phyloP scores from a whole-genome alignment of 257 asterid genomes.

The Nemophila menziesii region DNA sequence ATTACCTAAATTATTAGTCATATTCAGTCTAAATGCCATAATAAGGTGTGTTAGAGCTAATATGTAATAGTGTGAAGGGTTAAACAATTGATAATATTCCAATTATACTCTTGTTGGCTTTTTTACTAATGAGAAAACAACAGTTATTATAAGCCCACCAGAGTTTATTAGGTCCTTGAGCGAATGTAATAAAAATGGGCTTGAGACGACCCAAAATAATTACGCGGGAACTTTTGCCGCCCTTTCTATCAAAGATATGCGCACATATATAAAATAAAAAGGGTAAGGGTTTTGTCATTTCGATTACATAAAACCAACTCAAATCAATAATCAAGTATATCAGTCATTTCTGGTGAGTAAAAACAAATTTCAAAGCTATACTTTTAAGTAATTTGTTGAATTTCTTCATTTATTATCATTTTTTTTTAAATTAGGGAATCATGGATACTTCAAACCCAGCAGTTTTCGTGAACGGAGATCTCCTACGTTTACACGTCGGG shows the following conservation, averaged over 20 bases:
- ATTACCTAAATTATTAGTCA: no score
- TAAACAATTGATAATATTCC: no score
- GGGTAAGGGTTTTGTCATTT: neutral
- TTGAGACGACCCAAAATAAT: neutral
- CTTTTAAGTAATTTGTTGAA: neutral
- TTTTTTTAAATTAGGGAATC: neutral
- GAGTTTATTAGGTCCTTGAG: no score
- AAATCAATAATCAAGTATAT: neutral
- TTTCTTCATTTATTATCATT: neutral
- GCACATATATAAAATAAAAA: neutral
- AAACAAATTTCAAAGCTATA: neutral
- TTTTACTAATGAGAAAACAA: no score
- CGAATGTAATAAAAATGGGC: neutral
- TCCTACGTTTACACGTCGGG: conserved; percentile 48
- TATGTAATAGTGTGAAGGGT: no score
- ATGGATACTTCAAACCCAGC: conserved; percentile 89
- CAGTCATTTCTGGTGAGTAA: neutral
- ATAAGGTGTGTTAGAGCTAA: no score
- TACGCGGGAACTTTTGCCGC: conserved; percentile 29
- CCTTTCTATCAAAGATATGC: neutral
- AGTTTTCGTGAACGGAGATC: conserved; percentile 72
- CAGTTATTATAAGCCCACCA: no score
- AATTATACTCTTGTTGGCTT: no score
- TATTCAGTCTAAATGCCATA: no score
- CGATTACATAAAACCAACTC: neutral